These are phyloP conservation scores for Gamarada debralockiae DNA, from an alignment of 495 filamentous ascomycete species.

Conservation along the genomic window DNA sequence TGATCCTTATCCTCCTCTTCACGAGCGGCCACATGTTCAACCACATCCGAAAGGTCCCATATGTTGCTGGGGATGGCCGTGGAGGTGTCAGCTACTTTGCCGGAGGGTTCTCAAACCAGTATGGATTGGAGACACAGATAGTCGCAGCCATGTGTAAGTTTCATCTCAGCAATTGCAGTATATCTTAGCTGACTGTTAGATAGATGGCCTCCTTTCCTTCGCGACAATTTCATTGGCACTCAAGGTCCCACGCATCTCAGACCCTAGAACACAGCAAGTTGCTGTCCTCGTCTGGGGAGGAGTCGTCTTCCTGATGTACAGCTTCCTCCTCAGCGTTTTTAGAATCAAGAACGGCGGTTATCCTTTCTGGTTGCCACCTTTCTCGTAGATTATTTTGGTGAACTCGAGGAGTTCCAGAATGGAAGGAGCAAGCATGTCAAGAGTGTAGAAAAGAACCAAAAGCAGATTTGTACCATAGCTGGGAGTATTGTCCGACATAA, in stretches of 20 bases:
- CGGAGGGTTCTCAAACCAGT: constrained; percentile 90
- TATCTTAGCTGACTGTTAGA: neutral
- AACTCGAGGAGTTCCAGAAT: neutral
- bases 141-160: constrained; percentile 91
- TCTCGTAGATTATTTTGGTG: constrained; percentile 42
- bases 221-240: constrained; percentile 83
- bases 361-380: constrained; percentile 89
- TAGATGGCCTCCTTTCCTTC: constrained; percentile 92
- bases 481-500: too few species aligned
- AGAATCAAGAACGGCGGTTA: constrained; percentile 93
- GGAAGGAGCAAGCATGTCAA: too few species aligned
- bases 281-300: constrained; percentile 79
- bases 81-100: constrained; percentile 93
- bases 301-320: constrained; percentile 80
- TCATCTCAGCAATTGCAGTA: neutral
- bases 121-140: constrained; percentile 94
- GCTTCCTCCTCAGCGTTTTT: constrained; percentile 91
- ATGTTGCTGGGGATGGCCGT: constrained; percentile 79
- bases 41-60: constrained; percentile 95
- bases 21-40: constrained; percentile 99
- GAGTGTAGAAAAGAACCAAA: too few species aligned
- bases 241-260: constrained; percentile 83
- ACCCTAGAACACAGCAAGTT: constrained; percentile 73
- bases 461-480: too few species aligned
- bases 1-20: constrained; percentile 90